phyloP scores from a whole-genome alignment of 2,329 filamentous ascomycete species.

The Ilyonectria destructans region DNA sequence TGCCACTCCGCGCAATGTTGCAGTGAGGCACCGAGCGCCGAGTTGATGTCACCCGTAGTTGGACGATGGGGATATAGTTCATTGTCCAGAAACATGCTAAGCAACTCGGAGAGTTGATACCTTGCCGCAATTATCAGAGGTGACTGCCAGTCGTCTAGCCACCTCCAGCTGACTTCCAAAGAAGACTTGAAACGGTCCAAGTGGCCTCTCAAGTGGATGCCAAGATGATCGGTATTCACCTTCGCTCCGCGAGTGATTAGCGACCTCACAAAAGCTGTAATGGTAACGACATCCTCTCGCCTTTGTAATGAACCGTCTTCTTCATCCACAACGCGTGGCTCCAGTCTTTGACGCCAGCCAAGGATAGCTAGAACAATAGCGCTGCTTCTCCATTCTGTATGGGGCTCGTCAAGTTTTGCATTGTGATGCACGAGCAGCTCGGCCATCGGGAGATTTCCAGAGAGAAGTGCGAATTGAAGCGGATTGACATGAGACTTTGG shows the following conservation, averaged over 20 bases:
- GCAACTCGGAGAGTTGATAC: background rate
- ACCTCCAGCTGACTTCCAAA: background rate
- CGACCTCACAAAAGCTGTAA: background rate
- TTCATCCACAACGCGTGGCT: background rate
- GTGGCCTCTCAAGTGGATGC: background rate
- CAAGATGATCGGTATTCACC: background rate
- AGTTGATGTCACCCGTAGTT: background rate
- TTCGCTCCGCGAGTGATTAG: background rate
- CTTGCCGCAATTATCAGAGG: conserved; percentile 1
- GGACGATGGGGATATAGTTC: background rate
- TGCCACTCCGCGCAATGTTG: background rate
- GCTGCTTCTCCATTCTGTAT: background rate
- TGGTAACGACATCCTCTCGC: background rate
- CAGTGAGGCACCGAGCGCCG: background rate
- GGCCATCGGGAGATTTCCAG: background rate
- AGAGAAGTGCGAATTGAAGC: background rate
- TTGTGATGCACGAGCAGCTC: background rate
- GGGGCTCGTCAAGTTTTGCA: background rate
- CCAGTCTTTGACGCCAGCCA: background rate
- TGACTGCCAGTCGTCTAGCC: background rate
- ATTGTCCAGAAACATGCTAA: background rate
- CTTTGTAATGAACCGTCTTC: background rate
- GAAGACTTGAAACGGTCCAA: too few relatives aligned
- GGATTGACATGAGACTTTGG: background rate
- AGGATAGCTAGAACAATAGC: background rate